phyloP scores from a whole-genome alignment of 371 early-diverging fungal species.

The Mortierella sp. region DNA sequence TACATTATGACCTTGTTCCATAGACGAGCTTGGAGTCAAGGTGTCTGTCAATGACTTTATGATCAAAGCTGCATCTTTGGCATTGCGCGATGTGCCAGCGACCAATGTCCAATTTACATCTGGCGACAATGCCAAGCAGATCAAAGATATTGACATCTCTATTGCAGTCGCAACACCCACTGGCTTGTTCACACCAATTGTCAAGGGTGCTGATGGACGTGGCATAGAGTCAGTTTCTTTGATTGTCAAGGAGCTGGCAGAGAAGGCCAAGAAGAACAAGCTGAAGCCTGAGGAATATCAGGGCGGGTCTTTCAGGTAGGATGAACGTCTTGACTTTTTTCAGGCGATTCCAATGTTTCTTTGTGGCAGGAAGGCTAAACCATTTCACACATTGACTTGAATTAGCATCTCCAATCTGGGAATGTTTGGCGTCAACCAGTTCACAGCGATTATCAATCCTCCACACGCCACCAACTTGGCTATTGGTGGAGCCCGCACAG shows the following conservation, averaged over 20 bases:
- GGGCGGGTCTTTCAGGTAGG: slow-evolving; percentile 50
- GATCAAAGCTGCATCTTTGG: slow-evolving; percentile 83
- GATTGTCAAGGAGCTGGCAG: slow-evolving; percentile 79
- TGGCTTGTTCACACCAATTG: slow-evolving; percentile 94
- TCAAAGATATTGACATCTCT: slow-evolving; percentile 81
- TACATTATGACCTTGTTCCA: not conserved
- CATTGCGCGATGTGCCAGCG: slow-evolving; percentile 79
- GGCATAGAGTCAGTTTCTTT: slow-evolving; percentile 84
- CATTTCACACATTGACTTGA: not conserved
- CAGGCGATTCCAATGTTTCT: no score
- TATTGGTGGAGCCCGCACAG: slow-evolving; percentile 63
- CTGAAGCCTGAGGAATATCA: slow-evolving; percentile 64
- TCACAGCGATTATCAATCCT: slow-evolving; percentile 96
- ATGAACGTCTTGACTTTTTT: not conserved
- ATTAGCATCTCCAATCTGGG: slow-evolving; percentile 91
- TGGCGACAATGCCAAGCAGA: slow-evolving; percentile 64
- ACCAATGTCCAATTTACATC: slow-evolving; percentile 60
- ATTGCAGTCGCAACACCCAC: slow-evolving; percentile 98
- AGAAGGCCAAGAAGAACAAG: slow-evolving; percentile 65
- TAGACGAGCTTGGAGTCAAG: slow-evolving; percentile 67
- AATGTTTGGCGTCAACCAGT: slow-evolving; percentile 91
- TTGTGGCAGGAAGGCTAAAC: no score
- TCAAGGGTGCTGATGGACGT: slow-evolving; percentile 80
- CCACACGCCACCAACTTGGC: slow-evolving; percentile 94
- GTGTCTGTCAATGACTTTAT: slow-evolving; percentile 89